Conservation (phyloP, 768 basidiomycete genomes). For the Exsudoporus frostii region DNA sequence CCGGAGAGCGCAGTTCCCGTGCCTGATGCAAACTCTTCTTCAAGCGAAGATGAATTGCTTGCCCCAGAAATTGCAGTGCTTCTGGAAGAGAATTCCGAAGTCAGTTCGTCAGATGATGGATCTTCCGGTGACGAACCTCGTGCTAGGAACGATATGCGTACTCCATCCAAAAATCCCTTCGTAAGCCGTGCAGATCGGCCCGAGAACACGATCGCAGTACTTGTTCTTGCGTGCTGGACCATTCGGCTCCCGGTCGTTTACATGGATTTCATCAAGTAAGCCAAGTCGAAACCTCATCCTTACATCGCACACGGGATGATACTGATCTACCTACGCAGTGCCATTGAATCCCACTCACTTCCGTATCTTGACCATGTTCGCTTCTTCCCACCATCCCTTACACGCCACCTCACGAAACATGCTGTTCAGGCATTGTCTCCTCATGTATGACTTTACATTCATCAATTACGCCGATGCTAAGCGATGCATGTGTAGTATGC, state of each 20-base stretch:
- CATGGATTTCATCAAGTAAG: slow-evolving; percentile 71
- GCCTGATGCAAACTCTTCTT: slow-evolving; percentile 9
- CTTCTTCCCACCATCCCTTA: slow-evolving; percentile 58
- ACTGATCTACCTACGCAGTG: slow-evolving; percentile 38
- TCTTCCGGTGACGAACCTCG: slow-evolving; percentile 15
- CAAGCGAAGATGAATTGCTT: slow-evolving; percentile 24
- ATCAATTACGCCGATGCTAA: slow-evolving; percentile 12
- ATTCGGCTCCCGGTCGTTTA: slow-evolving; percentile 74
- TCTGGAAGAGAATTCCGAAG: slow-evolving; percentile 38
- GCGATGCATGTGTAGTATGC: slow-evolving; percentile 47
- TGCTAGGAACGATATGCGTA: slow-evolving; percentile 3
- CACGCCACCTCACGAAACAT: slow-evolving; percentile 69
- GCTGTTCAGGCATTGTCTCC: slow-evolving; percentile 66
- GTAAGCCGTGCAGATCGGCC: slow-evolving; percentile 37
- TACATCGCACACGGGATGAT: neutral
- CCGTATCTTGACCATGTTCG: slow-evolving; percentile 77
- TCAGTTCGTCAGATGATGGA: slow-evolving; percentile 30
- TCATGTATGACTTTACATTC: slow-evolving; percentile 39
- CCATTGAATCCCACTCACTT: slow-evolving; percentile 71
- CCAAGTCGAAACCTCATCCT: neutral
- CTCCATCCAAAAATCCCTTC: slow-evolving; percentile 12
- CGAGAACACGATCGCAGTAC: slow-evolving; percentile 57
- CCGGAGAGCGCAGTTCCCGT: slow-evolving; percentile 9
- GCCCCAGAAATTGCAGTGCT: slow-evolving; percentile 39
- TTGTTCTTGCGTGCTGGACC: slow-evolving; percentile 77